phyloP scores from a whole-genome alignment of 176 grass and related monocot species.

The Oryza meridionalis region DNA sequence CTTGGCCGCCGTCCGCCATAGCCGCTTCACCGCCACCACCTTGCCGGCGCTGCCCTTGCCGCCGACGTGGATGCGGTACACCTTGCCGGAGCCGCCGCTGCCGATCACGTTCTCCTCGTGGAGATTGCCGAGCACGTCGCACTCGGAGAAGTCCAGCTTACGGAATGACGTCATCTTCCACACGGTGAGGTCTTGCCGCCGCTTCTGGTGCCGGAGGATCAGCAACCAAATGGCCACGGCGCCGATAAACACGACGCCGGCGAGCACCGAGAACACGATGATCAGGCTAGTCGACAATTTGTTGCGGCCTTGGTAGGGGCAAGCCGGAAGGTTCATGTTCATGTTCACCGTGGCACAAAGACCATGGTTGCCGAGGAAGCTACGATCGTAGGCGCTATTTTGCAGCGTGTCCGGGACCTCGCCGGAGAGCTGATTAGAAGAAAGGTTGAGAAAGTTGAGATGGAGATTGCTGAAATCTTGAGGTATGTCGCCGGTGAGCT shows the following conservation, averaged over 20 bases:
- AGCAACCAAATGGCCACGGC: conserved; percentile 10
- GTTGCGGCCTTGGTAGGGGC: too few species aligned
- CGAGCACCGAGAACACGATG: conserved; percentile 42
- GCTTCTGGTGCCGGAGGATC: not conserved
- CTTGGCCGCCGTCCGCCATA: conserved; percentile 38
- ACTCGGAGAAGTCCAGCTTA: conserved; percentile 41
- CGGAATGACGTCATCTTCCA: conserved; percentile 64
- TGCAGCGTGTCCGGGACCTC: conserved; percentile 45
- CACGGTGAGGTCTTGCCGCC: not conserved
- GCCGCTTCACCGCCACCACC: conserved; percentile 65
- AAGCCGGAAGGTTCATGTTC: conserved; percentile 7
- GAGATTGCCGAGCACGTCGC: conserved; percentile 34
- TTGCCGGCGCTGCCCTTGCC: not conserved
- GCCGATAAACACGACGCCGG: conserved; percentile 16
- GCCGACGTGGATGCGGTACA: conserved; percentile 57
- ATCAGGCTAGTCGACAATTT: conserved; percentile 18
- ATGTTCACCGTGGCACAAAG: conserved; percentile 38
- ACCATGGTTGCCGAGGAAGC: conserved; percentile 50
- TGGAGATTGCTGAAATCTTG: conserved; percentile 44
- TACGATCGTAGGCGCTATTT: conserved; percentile 5
- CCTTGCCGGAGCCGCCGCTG: conserved; percentile 65
- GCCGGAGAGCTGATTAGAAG: conserved; percentile 61
- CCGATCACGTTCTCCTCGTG: conserved; percentile 62
- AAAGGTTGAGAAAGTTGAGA: conserved; percentile 56
- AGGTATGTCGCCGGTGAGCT: conserved; percentile 55